A percentile compares a stretch with the other conserved stretches of the same genome.
Conservation (phyloP, 1,139 yeast genomes). For the Blastobotrys raffinosifermentans region DNA sequence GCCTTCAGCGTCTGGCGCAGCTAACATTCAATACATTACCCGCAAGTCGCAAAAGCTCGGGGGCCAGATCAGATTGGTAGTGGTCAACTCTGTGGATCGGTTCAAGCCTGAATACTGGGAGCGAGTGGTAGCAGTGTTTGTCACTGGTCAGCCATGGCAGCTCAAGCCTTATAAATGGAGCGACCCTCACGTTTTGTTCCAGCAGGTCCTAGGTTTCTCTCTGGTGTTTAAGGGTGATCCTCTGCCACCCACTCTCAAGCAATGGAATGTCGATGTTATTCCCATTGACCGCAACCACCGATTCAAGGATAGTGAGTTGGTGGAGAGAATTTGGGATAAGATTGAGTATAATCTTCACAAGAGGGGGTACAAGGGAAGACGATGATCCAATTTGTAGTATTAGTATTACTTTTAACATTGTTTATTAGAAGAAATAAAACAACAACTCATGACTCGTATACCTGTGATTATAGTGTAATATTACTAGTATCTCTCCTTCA, state of each 20-base stretch:
- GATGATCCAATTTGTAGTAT: not conserved
- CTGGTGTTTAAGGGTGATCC: conserved; percentile 73
- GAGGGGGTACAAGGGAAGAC: conserved; percentile 8
- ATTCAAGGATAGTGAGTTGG: conserved; percentile 83
- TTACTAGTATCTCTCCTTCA: conserved; percentile 83
- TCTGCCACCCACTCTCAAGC: conserved; percentile 65
- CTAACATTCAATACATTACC: conserved; percentile 46
- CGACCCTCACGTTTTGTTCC: conserved; percentile 75
- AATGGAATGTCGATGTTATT: conserved; percentile 83
- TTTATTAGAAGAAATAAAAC: conserved; percentile 5
- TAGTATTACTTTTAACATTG: no score
- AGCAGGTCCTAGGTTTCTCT: conserved; percentile 76
- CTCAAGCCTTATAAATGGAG: conserved; percentile 80
- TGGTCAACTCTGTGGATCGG: conserved; percentile 82
- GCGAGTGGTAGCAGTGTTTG: conserved; percentile 88
- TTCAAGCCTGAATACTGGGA: conserved; percentile 96
- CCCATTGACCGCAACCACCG: conserved; percentile 76
- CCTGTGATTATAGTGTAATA: not conserved
- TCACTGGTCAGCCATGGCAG: conserved; percentile 98
- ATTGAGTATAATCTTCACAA: conserved; percentile 26
- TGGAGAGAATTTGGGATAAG: conserved; percentile 73
- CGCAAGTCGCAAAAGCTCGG: conserved; percentile 55
- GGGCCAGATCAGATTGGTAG: conserved; percentile 58
- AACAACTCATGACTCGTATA: not conserved
- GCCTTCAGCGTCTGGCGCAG: conserved; percentile 29